Conservation (phyloP, 1,139 yeast genomes). For the Blastobotrys serpentis region DNA sequence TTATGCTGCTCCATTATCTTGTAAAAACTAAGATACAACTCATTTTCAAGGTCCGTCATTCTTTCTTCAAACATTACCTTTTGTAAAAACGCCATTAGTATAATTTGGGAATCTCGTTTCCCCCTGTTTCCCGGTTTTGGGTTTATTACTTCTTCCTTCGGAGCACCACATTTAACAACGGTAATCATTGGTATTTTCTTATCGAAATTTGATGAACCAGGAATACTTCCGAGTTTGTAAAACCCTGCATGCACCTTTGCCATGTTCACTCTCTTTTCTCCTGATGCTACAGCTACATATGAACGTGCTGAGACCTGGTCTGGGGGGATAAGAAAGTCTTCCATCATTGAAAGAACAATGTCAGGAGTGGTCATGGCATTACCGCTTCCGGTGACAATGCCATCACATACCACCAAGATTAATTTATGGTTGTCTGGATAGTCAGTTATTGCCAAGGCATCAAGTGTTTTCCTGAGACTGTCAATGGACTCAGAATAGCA, state of each 20-base stretch:
- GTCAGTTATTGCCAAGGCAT: conserved; percentile 33
- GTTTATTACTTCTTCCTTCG: conserved; percentile 61
- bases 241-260: conserved; percentile 90
- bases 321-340: conserved; percentile 65
- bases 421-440: conserved; percentile 35
- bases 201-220: conserved; percentile 36
- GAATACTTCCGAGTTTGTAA: conserved; percentile 63
- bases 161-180: conserved; percentile 91
- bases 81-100: conserved; percentile 90
- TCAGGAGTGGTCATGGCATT: conserved; percentile 71
- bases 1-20: conserved; percentile 75
- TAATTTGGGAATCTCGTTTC: conserved; percentile 94
- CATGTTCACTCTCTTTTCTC: conserved; percentile 92
- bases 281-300: conserved; percentile 93
- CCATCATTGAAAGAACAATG: conserved; percentile 81
- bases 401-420: conserved; percentile 38
- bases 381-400: conserved; percentile 34
- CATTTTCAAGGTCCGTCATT: conserved; percentile 92
- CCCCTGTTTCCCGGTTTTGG: conserved; percentile 98
- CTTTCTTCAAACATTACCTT: conserved; percentile 92
- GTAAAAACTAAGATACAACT: conserved; percentile 77
- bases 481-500: conserved; percentile 37
- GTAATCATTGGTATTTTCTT: conserved; percentile 77
- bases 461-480: conserved; percentile 35
- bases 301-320: conserved; percentile 69